Evolutionary conservation across 371 early-diverging fungal genomes (phyloP).

Genomic region (Phascolomyces articulosus): DNA sequence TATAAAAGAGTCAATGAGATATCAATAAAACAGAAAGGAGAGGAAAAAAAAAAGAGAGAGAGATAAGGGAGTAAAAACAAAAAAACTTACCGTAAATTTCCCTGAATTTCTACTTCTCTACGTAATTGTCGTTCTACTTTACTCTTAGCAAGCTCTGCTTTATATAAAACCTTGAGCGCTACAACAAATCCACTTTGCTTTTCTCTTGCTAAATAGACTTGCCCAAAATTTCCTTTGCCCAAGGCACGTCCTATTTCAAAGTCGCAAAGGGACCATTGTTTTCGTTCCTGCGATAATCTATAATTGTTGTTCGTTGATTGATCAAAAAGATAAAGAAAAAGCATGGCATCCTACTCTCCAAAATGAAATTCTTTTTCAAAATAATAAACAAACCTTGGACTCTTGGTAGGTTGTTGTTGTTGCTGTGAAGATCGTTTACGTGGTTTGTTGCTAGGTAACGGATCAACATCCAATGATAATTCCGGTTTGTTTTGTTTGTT

Average conservation of each 20-base stretch:
- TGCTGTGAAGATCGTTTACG: not conserved
- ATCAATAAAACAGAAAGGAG: no score
- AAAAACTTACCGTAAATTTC: conserved; percentile 20
- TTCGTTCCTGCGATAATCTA: conserved; percentile 14
- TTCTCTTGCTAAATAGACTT: conserved; percentile 96
- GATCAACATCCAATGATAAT: not conserved
- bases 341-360: no score
- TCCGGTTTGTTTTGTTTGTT: not conserved
- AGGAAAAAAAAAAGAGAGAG: no score
- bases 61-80: no score
- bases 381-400: not conserved
- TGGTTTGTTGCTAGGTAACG: not conserved
- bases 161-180: conserved; percentile 92
- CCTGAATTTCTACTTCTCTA: conserved; percentile 96
- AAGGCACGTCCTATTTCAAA: conserved; percentile 96
- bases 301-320: not conserved
- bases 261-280: conserved; percentile 86
- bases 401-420: not conserved
- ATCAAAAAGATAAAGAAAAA: not conserved
- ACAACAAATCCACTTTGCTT: conserved; percentile 87
- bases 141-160: conserved; percentile 71
- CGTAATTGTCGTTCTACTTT: conserved; percentile 34
- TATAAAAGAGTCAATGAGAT: no score
- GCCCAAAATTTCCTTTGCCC: conserved; percentile 98
- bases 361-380: not conserved